phyloP scores from a whole-genome alignment of 805 yeast genomes.

The Teunomyces lycoperdinae region DNA sequence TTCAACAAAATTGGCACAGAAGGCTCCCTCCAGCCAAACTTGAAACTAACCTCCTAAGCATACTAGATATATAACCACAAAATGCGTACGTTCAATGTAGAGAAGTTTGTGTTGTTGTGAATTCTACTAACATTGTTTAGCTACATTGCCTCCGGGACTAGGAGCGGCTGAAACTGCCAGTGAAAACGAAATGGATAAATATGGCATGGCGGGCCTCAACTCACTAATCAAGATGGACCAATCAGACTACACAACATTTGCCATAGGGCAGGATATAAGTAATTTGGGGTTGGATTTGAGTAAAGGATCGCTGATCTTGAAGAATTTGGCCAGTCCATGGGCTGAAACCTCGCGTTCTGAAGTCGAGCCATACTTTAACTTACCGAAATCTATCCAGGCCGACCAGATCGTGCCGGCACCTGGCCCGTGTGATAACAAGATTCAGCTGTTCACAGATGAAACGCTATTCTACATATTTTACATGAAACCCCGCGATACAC shows the following conservation, averaged over 20 bases:
- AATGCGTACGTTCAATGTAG: conserved; percentile 3
- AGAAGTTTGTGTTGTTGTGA: not conserved
- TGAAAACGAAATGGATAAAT: conserved; percentile 51
- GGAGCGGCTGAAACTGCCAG: not conserved
- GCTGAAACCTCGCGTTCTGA: conserved; percentile 85
- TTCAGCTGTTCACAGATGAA: conserved; percentile 76
- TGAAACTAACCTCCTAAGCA: not conserved
- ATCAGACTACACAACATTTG: conserved; percentile 60
- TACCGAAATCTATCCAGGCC: conserved; percentile 49
- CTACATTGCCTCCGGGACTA: conserved; percentile 19
- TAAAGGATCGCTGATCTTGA: conserved; percentile 47
- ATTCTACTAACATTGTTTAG: conserved; percentile 9
- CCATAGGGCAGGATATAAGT: conserved; percentile 72
- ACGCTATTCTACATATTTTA: conserved; percentile 91
- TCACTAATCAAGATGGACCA: conserved; percentile 61
- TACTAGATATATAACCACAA: not conserved
- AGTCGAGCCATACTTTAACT: conserved; percentile 77
- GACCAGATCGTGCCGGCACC: conserved; percentile 37
- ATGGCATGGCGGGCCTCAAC: conserved; percentile 64
- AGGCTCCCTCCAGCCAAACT: not conserved
- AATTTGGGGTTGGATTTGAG: conserved; percentile 62
- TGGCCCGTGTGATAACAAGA: conserved; percentile 46
- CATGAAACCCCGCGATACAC: conserved; percentile 85
- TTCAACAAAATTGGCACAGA: not conserved
- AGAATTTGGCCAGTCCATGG: conserved; percentile 90